Evolutionary conservation across 805 yeast genomes (phyloP), one percentile per base, ranked within the genome.

Genomic region (Candida peoriensis): DNA sequence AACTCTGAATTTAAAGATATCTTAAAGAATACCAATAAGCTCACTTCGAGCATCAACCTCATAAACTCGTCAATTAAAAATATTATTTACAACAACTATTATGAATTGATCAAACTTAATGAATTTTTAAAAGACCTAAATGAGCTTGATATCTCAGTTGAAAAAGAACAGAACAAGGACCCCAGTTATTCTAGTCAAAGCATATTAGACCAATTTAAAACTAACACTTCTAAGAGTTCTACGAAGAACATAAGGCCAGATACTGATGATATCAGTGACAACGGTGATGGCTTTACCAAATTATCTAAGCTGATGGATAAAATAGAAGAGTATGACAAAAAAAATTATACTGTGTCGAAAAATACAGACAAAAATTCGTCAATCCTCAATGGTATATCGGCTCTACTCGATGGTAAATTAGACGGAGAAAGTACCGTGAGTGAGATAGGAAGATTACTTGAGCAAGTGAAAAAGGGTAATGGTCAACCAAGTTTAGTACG

Each of bases 71-170:
- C 74, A 30, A 78, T 79, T 43, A 81, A 81, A 47, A 74, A 82
- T 20, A 79, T 81, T 27, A 78, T 81, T 9, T 81, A 81, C 55
- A 84, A 81, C 55, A 81, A 81, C 49, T 81, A 81, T 63, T 79
- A 76, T 53, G 89, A 81, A 41, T 60, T 81, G 43, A 79, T 81
- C 49, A 78, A 78, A 47, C 70, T 81, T 39, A 79, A 76, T 46
- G 74, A 77, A 30, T 70, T 79, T 4, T 57, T 81, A 33, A 55
- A 53, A 35, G 63, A 59, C 23, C 37, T 67, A 28, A 60, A 60
- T 20, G 48, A 50, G 7, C 29, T 50, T 16, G 43, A 52, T 14
- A 36, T 46, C 18, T 18, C 39, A 32, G 20, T 25, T 8, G 38
- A 30, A 30, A 30, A 20, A 18, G 14, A 19, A 39, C 18, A 6